Evolutionary conservation across 345 rosid species (phyloP).

Genomic region (Citrus hindsii): DNA sequence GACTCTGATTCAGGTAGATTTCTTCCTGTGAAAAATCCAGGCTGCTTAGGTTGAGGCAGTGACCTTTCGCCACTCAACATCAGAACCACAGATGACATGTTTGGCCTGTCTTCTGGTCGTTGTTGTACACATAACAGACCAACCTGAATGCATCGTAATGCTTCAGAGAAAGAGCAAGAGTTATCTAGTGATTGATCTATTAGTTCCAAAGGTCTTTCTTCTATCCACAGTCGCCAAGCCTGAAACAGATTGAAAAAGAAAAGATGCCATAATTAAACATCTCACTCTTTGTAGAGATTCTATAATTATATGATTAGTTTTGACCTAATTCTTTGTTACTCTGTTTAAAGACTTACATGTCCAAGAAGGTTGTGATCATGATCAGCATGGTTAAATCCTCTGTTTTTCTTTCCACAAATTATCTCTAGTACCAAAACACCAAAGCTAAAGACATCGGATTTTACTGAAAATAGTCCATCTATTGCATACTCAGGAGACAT

Average conservation of each 20-base stretch:
- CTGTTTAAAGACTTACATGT: not conserved
- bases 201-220: slow-evolving; percentile 18
- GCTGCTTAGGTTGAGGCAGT: slow-evolving; percentile 26
- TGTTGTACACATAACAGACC: slow-evolving; percentile 27
- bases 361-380: slow-evolving; percentile 21
- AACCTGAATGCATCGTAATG: slow-evolving; percentile 21
- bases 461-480: slow-evolving; percentile 24
- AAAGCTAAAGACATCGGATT: slow-evolving; percentile 34
- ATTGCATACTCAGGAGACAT: slow-evolving; percentile 31
- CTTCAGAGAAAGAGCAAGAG: not conserved
- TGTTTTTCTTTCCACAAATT: slow-evolving; percentile 21
- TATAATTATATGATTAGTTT: too few relatives aligned
- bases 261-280: not conserved
- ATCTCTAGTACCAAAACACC: slow-evolving; percentile 33
- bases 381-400: slow-evolving; percentile 18
- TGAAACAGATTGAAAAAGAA: not conserved
- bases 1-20: slow-evolving; percentile 14
- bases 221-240: slow-evolving; percentile 31
- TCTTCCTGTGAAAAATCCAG: slow-evolving; percentile 30
- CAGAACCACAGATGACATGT: slow-evolving; percentile 24
- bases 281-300: not conserved
- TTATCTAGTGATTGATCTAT: slow-evolving; percentile 10
- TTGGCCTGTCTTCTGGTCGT: slow-evolving; percentile 29
- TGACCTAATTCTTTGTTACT: too few relatives aligned
- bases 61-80: slow-evolving; percentile 26